These are phyloP conservation scores for Phytophthora tubulina DNA, from an alignment of 352 stramenopile species.

Conservation along the genomic window DNA sequence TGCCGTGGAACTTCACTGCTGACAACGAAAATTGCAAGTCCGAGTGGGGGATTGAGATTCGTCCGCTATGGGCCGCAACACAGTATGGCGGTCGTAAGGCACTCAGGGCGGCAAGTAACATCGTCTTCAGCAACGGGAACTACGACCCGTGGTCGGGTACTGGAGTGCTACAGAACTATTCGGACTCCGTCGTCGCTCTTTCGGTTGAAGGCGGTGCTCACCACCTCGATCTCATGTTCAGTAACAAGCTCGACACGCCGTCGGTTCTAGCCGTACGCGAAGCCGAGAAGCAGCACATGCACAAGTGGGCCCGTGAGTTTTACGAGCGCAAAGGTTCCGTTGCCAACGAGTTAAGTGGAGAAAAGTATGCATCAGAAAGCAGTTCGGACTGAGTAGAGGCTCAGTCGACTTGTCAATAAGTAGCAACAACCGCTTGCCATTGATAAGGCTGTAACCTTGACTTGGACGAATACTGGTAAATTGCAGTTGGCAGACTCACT, in stretches of 20 bases:
- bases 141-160: constrained; percentile 94
- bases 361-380: not conserved
- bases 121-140: constrained; percentile 96
- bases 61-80: constrained; percentile 70
- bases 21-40: constrained; percentile 71
- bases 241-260: constrained; percentile 83
- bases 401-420: constrained; percentile 9
- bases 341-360: constrained; percentile 21
- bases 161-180: constrained; percentile 80
- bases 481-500: constrained; percentile 1
- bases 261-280: constrained; percentile 71
- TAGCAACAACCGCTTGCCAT: constrained; percentile 4
- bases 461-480: not conserved
- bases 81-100: constrained; percentile 80
- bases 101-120: constrained; percentile 87
- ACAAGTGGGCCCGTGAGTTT: constrained; percentile 81
- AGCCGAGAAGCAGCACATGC: constrained; percentile 82
- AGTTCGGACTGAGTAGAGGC: not conserved
- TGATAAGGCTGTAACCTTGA: not conserved
- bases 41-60: constrained; percentile 73
- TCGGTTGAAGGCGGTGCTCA: constrained; percentile 83
- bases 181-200: constrained; percentile 76
- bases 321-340: constrained; percentile 47
- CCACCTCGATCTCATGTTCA: constrained; percentile 95
- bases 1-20: constrained; percentile 69